Conservation (phyloP, 163 green algal species). For the Prototheca cutis region DNA sequence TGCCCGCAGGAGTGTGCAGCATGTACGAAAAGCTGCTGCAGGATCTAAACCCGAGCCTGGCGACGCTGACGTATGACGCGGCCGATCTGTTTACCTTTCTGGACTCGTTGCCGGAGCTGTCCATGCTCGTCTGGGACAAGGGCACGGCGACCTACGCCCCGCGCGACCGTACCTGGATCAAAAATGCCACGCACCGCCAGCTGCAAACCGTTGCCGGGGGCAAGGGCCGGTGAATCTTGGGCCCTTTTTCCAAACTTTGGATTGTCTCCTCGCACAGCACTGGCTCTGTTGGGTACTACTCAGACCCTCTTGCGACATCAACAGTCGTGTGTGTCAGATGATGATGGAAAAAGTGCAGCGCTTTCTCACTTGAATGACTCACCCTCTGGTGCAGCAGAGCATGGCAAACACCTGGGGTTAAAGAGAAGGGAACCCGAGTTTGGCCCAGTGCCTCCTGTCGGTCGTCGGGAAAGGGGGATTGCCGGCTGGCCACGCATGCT, state of each 20-base stretch:
- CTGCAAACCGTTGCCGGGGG: neutral
- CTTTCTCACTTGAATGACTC: neutral
- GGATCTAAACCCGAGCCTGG: slow-evolving; percentile 37
- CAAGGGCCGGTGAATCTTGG: neutral
- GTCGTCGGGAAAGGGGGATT: too few relatives aligned
- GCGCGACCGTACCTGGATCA: neutral
- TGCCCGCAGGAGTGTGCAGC: slow-evolving; percentile 29
- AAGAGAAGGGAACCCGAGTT: too few relatives aligned
- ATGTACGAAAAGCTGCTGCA: slow-evolving; percentile 43
- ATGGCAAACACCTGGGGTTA: neutral
- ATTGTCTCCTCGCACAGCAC: too few relatives aligned
- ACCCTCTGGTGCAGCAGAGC: neutral
- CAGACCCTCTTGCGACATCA: too few relatives aligned
- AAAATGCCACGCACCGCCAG: neutral
- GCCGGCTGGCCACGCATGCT: too few relatives aligned
- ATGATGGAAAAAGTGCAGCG: too few relatives aligned
- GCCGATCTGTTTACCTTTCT: slow-evolving; percentile 46
- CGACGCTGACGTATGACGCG: slow-evolving; percentile 55
- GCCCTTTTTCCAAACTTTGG: neutral
- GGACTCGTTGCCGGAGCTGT: slow-evolving; percentile 38
- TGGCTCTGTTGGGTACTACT: too few relatives aligned
- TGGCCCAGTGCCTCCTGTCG: too few relatives aligned
- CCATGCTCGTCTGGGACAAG: neutral
- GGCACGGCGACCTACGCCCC: neutral
- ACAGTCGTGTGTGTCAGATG: too few relatives aligned